Conservation (phyloP, 1,139 yeast species). For the Candida mesenterica region DNA sequence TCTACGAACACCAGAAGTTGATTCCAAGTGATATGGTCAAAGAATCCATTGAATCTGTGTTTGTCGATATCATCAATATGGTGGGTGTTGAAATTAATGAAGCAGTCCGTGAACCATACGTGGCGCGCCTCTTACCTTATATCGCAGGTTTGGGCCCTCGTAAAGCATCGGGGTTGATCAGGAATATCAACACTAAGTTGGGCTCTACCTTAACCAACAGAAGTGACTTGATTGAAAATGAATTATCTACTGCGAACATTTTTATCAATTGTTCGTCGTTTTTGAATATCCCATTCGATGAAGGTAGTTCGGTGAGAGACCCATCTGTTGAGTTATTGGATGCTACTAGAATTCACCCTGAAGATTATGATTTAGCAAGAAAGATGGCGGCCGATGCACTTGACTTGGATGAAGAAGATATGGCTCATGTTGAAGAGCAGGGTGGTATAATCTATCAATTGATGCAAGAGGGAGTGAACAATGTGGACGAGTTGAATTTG, state of each 20-base stretch:
- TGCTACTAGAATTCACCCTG: conserved; percentile 96
- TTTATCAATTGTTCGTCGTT: conserved; percentile 93
- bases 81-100: conserved; percentile 94
- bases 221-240: conserved; percentile 75
- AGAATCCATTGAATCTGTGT: conserved; percentile 73
- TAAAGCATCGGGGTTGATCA: conserved; percentile 83
- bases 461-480: conserved; percentile 78
- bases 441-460: conserved; percentile 87
- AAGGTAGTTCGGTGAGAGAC: conserved; percentile 47
- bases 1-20: conserved; percentile 74
- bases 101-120: conserved; percentile 73
- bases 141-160: conserved; percentile 94
- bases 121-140: conserved; percentile 70
- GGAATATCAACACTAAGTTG: conserved; percentile 69
- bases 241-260: conserved; percentile 72
- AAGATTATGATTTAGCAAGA: conserved; percentile 91
- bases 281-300: conserved; percentile 74
- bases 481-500: conserved; percentile 81
- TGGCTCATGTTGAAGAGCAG: conserved; percentile 69
- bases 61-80: conserved; percentile 86
- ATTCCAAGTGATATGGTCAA: conserved; percentile 62
- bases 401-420: conserved; percentile 92
- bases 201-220: conserved; percentile 71
- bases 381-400: conserved; percentile 98
- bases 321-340: conserved; percentile 76